Evolutionary conservation across 169 alveolate species (phyloP).

Genomic region (Eimeria praecox): DNA sequence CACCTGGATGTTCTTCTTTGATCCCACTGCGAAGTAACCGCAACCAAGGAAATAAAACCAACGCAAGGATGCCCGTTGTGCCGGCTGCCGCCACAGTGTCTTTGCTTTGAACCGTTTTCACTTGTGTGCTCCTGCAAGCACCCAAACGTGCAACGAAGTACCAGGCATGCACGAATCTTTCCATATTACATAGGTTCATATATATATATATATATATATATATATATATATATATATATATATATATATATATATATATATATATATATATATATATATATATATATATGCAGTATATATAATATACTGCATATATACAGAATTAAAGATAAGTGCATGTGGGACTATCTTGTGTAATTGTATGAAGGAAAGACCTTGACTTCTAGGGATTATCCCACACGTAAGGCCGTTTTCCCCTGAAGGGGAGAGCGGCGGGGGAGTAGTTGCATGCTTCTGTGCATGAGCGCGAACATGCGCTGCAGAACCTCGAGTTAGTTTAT

Average conservation of each 20-base stretch:
- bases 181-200: no score
- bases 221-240: no score
- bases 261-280: no score
- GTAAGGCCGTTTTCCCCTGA: neutral
- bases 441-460: neutral
- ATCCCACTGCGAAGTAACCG: neutral
- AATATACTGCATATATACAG: neutral
- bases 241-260: no score
- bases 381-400: neutral
- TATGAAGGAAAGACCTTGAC: neutral
- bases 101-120: no score
- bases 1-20: slow-evolving; percentile 31
- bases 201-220: no score
- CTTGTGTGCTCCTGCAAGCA: neutral
- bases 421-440: no score
- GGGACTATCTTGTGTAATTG: neutral
- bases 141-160: neutral
- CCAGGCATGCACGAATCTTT: neutral
- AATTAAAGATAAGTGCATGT: neutral
- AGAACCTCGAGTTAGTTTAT: neutral
- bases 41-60: no score
- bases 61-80: neutral
- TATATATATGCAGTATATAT: neutral
- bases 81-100: no score
- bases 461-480: neutral